Conservation (phyloP, 2,329 filamentous ascomycete species). For the Neophaeococcomyces mojaviensis region DNA sequence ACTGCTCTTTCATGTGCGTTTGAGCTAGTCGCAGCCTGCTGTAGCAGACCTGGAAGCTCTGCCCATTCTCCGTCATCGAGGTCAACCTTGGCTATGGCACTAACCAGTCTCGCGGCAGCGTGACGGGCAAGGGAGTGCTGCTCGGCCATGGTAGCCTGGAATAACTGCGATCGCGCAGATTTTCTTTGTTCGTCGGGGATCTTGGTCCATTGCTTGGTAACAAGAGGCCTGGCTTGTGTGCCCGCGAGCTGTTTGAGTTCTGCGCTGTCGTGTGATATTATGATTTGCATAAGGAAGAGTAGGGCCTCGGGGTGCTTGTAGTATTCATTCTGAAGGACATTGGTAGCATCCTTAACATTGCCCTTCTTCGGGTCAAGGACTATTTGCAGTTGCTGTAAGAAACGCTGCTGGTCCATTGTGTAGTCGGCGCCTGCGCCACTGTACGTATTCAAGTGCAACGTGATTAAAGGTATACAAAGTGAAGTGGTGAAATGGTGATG, state of each 20-base stretch:
- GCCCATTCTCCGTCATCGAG: constrained; percentile 79
- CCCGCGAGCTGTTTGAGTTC: constrained; percentile 82
- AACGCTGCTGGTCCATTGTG: constrained; percentile 71
- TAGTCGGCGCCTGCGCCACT: constrained; percentile 4
- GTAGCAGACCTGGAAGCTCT: constrained; percentile 70
- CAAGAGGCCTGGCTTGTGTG: constrained; percentile 77
- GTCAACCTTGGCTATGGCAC: constrained; percentile 77
- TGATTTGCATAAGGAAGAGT: constrained; percentile 77
- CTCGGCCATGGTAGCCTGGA: constrained; percentile 78
- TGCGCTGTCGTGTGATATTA: constrained; percentile 65
- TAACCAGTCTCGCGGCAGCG: constrained; percentile 79
- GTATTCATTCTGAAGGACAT: constrained; percentile 85
- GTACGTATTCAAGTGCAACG: background rate
- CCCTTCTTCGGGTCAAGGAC: constrained; percentile 74
- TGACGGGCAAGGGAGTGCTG: constrained; percentile 69
- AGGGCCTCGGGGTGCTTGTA: constrained; percentile 80
- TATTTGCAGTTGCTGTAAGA: constrained; percentile 78
- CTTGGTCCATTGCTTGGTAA: constrained; percentile 76
- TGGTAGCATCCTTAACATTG: constrained; percentile 81
- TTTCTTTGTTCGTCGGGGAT: constrained; percentile 69
- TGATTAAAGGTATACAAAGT: too few relatives aligned
- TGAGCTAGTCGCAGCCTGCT: constrained; percentile 68
- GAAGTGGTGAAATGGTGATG: too few relatives aligned
- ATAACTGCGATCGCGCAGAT: constrained; percentile 70
- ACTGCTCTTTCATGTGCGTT: constrained; percentile 78